Conservation (phyloP, 345 rosid species). For the Pseudoturritis turrita region DNA sequence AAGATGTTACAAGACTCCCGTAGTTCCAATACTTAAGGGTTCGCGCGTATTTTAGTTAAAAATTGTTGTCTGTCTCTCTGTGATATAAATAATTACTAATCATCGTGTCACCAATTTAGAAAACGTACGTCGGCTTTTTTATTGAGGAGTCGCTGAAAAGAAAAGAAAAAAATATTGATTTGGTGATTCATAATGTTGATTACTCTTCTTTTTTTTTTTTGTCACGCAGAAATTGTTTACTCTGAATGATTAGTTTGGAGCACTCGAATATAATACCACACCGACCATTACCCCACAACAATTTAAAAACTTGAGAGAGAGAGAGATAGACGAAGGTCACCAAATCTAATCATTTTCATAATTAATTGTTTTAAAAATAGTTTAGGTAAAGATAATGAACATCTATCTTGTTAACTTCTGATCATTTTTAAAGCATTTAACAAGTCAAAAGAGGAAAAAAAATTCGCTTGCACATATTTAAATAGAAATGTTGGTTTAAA, state of each 20-base stretch:
- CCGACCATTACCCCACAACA: conserved; percentile 24
- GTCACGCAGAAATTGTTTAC: background rate
- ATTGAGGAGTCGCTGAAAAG: background rate
- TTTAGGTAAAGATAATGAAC: background rate
- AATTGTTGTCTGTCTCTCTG: background rate
- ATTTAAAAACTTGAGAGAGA: background rate
- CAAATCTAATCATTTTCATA: conserved; percentile 24
- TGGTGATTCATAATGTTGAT: background rate
- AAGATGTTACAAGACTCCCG: background rate
- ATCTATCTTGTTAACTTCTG: background rate
- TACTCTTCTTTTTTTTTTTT: background rate
- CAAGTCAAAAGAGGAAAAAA: background rate
- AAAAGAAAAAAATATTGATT: background rate
- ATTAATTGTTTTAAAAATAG: background rate
- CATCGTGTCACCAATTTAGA: background rate
- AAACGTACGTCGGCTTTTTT: background rate
- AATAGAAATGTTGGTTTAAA: too few species aligned
- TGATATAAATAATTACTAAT: background rate
- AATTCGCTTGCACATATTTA: background rate
- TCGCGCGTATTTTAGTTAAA: too few species aligned
- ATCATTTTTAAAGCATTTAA: background rate
- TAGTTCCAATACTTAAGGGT: background rate
- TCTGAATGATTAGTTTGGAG: background rate
- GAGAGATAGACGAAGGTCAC: background rate
- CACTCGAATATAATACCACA: conserved; percentile 7